phyloP scores from a whole-genome alignment of 1,284 basidiomycete species.

The Testicularia cyperi region DNA sequence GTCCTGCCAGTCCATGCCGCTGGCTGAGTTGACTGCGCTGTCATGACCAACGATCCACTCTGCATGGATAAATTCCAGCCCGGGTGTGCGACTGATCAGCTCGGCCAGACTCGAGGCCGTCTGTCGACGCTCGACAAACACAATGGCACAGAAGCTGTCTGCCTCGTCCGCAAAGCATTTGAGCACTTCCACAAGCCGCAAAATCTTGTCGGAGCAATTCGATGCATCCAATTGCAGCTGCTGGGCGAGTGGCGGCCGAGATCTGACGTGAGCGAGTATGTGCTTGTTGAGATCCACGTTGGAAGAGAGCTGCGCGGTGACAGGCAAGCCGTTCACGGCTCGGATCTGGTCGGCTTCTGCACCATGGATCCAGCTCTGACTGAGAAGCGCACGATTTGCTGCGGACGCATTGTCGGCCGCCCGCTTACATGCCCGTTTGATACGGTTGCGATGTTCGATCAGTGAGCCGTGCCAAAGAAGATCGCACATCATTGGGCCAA shows the following conservation, averaged over 20 bases:
- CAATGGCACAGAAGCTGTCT: conserved; percentile 37
- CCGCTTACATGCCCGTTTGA: conserved; percentile 12
- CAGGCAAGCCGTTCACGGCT: not conserved
- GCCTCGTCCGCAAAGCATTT: conserved; percentile 14
- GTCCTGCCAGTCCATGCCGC: conserved; percentile 40
- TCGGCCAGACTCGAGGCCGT: conserved; percentile 40
- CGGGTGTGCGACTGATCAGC: conserved; percentile 28
- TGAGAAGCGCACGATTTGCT: conserved; percentile 12
- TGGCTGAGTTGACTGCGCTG: conserved; percentile 5
- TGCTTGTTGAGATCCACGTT: conserved; percentile 16
- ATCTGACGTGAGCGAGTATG: conserved; percentile 15
- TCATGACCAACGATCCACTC: conserved; percentile 43
- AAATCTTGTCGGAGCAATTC: conserved; percentile 32
- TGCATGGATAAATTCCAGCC: conserved; percentile 30
- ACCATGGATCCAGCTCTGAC: conserved; percentile 11
- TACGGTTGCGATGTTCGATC: conserved; percentile 15
- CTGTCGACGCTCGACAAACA: conserved; percentile 43
- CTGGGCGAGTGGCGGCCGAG: conserved; percentile 10
- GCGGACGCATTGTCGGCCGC: too few relatives aligned
- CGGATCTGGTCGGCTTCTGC: not conserved
- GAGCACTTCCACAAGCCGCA: conserved; percentile 36
- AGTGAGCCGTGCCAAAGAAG: conserved; percentile 38
- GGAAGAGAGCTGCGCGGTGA: conserved; percentile 9
- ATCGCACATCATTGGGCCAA: conserved; percentile 38
- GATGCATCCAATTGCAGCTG: conserved; percentile 3